Percentiles rank a stretch among this genome's conserved stretches.
phyloP scores from a whole-genome alignment of 331 rosid species.

The Malus hybrid region DNA sequence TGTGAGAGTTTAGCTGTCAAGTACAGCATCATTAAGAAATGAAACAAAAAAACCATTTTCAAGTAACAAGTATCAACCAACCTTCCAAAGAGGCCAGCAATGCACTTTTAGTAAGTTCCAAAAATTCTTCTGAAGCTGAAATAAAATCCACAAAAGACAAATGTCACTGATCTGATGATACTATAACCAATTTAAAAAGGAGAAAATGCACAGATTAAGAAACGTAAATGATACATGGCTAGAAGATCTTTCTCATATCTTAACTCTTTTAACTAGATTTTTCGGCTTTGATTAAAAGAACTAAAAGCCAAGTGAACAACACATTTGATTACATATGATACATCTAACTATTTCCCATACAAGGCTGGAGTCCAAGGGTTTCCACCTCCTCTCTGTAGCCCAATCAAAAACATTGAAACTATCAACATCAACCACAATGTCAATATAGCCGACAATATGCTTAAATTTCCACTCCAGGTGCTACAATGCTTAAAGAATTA shows the following conservation, averaged over 20 bases:
- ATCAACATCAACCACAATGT: not conserved
- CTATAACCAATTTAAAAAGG: not conserved
- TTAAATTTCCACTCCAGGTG: not conserved
- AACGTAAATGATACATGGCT: not conserved
- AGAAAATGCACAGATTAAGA: not conserved
- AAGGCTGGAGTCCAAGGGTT: not conserved
- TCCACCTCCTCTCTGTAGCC: not conserved
- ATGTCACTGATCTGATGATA: not conserved
- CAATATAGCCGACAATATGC: not conserved
- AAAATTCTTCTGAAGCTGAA: conserved; percentile 95
- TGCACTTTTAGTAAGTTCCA: conserved; percentile 90
- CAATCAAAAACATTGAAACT: not conserved
- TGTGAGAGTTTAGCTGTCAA: conserved; percentile 11
- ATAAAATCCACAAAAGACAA: conserved; percentile 16
- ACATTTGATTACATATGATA: not conserved
- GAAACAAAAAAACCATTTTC: not conserved
- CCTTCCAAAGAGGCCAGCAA: conserved; percentile 95
- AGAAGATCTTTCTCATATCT: not conserved
- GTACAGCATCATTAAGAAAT: conserved; percentile 14
- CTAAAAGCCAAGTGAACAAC: not conserved
- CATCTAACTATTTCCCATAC: not conserved
- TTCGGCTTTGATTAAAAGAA: not conserved
- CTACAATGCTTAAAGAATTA: not conserved
- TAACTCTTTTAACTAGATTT: not conserved
- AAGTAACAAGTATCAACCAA: conserved; percentile 42